Evolutionary conservation across 1,284 basidiomycete species (phyloP), one percentile per base, ranked within the genome.

Genomic region (Kalmanozyma brasiliensis): DNA sequence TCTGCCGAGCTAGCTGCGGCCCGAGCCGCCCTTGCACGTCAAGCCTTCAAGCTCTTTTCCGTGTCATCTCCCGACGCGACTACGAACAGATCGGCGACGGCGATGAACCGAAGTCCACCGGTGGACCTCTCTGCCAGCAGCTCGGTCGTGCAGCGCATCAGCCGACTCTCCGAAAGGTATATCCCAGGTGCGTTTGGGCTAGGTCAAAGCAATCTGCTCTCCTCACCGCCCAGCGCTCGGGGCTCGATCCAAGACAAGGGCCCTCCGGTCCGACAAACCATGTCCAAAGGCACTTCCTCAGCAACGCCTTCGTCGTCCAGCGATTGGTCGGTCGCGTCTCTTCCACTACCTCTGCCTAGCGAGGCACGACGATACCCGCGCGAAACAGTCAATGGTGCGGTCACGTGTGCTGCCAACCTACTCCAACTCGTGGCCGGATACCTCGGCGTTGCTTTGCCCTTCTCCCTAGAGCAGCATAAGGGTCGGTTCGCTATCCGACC

Each of bases 361-460:
- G 74, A 77, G 32, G 46, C 71, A 7, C 58, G 74, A 13, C 59
- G 74, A 22, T 69, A 74, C 43, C 38, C 64, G 10, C 67, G 71
- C 29, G 68, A 74, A 8, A 42, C 51, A 3, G 62, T 74, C 55
- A 77, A 77, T 37, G 74, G 71, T 10, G 76, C 76, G 16, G 53
- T 73, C 22, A 60, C 60, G 17, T 59, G 72, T 38, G 56, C 67
- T 6, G 57, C 52, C 36, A 61, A 76, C 16, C 45, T 77, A 26
- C 35, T 77, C 10, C 67, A 73, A 13, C 48, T 74, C 13, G 44
- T 76, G 4, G 63, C 71, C 20, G 49, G 37, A 9, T 74, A 74
- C 23, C 68, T 76, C n/a, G 76, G 76, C 26, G 47, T 77, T 8
- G 24, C 59, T 16, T 38, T 77, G 49, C 76, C 76, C 10, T 77